These are phyloP conservation scores for Calocybe gangraenosa DNA, from an alignment of 768 basidiomycete species.

Conservation along the genomic window DNA sequence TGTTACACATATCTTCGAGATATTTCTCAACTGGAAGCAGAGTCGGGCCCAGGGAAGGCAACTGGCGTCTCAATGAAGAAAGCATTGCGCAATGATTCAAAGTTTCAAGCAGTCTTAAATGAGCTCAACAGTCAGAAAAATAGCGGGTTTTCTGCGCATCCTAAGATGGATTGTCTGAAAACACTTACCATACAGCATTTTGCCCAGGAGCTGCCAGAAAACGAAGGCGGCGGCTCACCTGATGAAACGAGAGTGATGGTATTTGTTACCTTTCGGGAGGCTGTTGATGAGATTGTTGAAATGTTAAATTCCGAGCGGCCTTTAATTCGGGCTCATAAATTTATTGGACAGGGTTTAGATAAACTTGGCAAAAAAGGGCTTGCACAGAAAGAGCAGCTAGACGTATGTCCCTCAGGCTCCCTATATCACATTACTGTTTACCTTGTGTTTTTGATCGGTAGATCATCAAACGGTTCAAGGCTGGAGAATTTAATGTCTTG, in stretches of 20 bases:
- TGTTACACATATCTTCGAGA: constrained; percentile 65
- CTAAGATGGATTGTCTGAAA: constrained; percentile 87
- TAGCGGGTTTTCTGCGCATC: constrained; percentile 65
- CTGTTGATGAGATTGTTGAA: constrained; percentile 87
- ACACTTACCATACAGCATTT: constrained; percentile 79
- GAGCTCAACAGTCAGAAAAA: constrained; percentile 61
- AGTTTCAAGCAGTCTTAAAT: constrained; percentile 60
- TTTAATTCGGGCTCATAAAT: constrained; percentile 75
- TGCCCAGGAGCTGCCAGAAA: constrained; percentile 43
- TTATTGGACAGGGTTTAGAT: constrained; percentile 88
- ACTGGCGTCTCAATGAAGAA: constrained; percentile 38
- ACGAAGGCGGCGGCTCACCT: constrained; percentile 24
- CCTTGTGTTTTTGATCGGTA: constrained; percentile 26
- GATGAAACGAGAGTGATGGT: constrained; percentile 82
- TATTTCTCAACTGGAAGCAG: constrained; percentile 31
- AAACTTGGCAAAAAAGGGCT: constrained; percentile 86
- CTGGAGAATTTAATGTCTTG: constrained; percentile 83
- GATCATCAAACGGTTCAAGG: constrained; percentile 86
- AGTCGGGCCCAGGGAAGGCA: constrained; percentile 28
- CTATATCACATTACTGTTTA: neutral
- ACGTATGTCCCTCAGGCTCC: constrained; percentile 42
- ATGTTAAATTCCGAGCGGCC: constrained; percentile 73
- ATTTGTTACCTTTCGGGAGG: constrained; percentile 86
- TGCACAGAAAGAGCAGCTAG: constrained; percentile 87
- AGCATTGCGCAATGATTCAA: constrained; percentile 45